These are phyloP conservation scores for Salvia miltiorrhiza DNA, from an alignment of 257 asterid genomes.

Conservation along the genomic window DNA sequence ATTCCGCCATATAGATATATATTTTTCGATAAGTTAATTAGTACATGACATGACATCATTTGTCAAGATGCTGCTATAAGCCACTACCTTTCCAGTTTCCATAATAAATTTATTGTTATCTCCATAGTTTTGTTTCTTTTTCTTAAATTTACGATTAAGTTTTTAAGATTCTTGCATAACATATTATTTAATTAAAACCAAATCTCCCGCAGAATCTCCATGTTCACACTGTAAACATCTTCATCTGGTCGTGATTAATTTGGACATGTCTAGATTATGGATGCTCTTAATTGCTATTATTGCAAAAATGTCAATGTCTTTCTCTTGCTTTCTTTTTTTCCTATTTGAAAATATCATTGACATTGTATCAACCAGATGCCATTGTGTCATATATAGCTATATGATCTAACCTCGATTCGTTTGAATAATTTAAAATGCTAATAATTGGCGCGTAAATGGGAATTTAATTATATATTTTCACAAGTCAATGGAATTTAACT, in stretches of 20 bases:
- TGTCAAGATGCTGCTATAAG: background rate
- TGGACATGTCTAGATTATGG: background rate
- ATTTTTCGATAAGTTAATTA: background rate
- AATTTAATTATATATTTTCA: background rate
- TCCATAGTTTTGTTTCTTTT: background rate
- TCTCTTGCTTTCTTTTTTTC: background rate
- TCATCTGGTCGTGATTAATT: background rate
- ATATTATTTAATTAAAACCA: background rate
- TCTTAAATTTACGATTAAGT: background rate
- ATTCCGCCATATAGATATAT: no score
- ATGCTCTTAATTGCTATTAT: background rate
- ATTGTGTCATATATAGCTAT: background rate
- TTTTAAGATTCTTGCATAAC: background rate
- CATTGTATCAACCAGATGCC: background rate
- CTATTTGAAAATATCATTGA: background rate
- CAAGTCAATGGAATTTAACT: conserved; percentile 22
- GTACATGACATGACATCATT: background rate
- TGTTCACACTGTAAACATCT: background rate
- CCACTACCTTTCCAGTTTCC: background rate
- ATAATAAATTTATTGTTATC: background rate
- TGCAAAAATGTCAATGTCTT: background rate
- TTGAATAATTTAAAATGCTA: background rate
- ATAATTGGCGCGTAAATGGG: conserved; percentile 3
- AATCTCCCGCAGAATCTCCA: background rate
- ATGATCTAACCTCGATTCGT: conserved; percentile 14